Evolutionary conservation across 2,329 filamentous ascomycete genomes (phyloP), one percentile per base, ranked within the genome.

Genomic region (Hirsutella thompsonii): DNA sequence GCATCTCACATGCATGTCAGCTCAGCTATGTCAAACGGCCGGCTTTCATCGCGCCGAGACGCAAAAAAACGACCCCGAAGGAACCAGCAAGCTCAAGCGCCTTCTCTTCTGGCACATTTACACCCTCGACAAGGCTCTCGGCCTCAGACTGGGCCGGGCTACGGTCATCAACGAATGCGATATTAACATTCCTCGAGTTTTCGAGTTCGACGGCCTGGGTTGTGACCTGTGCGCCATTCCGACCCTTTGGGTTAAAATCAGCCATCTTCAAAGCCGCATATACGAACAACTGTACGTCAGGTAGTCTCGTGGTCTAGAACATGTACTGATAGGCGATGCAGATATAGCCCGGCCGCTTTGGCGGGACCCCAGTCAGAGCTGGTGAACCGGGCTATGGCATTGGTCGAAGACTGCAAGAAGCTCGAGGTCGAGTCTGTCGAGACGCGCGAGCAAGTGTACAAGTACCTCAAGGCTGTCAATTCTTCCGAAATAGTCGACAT

Each of bases 141-240:
- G 73, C 0, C 60, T 83, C 33, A 66, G 76, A 2, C 60, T 81
- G 2, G 79, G 79, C 0, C 69, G 76, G 13, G 66, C 74, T 0
- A 67, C 74, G 0, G 61, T 67, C 6, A 70, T 82, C 28, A 72
- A 73, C 37, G 74, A 77, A 41, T 76, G 69, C 51, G 75, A 79
- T 39, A 73, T 79, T 40, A 69, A 69, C 1, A 63, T 76, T 9
- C 64, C 68, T 3, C 56, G 63, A 23, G 49, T 52, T 14, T 60
- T 62, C 23, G 54, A 64, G 39, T 62, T 65, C 26, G 72, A 70
- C 56, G 65, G 63, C 4, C 47, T 58, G 13, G 49, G 53, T 21
- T 44, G 53, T 2, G 56, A 56, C 29, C 54, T 52, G 1, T 52
- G 51, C 6, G 53, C 57, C 8, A 57, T 77, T 20, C 69, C 74